Evolutionary conservation across 768 basidiomycete species (phyloP).

Genomic region (Lactifluus subvellereus): DNA sequence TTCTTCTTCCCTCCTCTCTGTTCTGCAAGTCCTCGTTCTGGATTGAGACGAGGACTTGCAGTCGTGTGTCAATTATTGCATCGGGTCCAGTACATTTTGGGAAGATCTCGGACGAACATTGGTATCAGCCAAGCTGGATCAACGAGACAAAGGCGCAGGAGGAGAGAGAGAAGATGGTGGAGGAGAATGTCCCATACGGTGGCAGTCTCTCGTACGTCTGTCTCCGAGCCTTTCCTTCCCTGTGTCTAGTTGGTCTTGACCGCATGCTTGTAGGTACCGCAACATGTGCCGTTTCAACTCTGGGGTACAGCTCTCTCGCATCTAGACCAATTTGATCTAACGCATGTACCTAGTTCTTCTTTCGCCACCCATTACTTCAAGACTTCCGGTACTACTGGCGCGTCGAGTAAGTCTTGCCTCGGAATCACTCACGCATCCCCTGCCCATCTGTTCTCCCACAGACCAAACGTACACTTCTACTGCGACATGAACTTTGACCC

Average conservation of each 20-base stretch:
- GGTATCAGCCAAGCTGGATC: slow-evolving; percentile 48
- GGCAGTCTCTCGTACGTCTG: slow-evolving; percentile 16
- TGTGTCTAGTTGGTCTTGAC: background rate
- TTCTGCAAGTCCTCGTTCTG: background rate
- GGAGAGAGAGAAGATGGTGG: slow-evolving; percentile 39
- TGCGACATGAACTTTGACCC: slow-evolving; percentile 65
- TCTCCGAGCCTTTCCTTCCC: background rate
- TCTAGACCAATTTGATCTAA: background rate
- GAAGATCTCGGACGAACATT: slow-evolving; percentile 41
- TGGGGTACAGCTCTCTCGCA: slow-evolving; percentile 27
- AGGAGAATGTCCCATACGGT: slow-evolving; percentile 13
- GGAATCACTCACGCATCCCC: background rate
- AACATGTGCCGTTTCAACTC: slow-evolving; percentile 53
- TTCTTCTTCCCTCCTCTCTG: background rate
- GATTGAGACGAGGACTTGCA: slow-evolving; percentile 2
- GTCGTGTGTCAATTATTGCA: slow-evolving; percentile 32
- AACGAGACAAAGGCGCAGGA: slow-evolving; percentile 43
- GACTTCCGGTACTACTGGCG: slow-evolving; percentile 87
- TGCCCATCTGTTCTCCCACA: slow-evolving; percentile 26
- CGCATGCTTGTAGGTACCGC: slow-evolving; percentile 32
- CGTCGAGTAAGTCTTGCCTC: slow-evolving; percentile 55
- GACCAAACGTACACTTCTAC: slow-evolving; percentile 74
- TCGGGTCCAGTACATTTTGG: slow-evolving; percentile 35
- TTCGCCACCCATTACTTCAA: slow-evolving; percentile 67
- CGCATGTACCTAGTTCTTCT: slow-evolving; percentile 59